phyloP scores from a whole-genome alignment of 139 green algal genomes.

The Chlorella sp. region DNA sequence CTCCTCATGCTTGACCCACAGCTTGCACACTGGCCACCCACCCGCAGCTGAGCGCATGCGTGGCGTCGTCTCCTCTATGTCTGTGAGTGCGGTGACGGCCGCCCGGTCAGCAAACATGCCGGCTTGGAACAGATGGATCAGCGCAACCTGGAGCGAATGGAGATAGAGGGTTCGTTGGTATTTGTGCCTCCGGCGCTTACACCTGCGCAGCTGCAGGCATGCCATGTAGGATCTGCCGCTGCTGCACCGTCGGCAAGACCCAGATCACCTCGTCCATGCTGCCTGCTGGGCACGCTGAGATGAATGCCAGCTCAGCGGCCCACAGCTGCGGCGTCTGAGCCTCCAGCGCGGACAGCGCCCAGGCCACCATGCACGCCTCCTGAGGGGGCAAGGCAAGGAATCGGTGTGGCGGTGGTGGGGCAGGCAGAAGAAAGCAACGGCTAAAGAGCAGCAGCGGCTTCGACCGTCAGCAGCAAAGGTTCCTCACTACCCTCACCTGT shows the following conservation, averaged over 20 bases:
- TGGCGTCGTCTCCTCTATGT: neutral
- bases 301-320: conserved; percentile 17
- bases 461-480: neutral
- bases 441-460: neutral
- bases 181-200: too few species aligned
- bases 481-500: neutral
- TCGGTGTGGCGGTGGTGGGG: too few species aligned
- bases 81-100: neutral
- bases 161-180: too few species aligned
- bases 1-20: too few species aligned
- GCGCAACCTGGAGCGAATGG: conserved; percentile 27
- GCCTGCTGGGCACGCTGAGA: neutral
- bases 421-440: neutral
- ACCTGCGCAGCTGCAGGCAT: too few species aligned
- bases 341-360: conserved; percentile 41
- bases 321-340: conserved; percentile 41
- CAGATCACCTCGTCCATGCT: conserved; percentile 40
- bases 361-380: conserved; percentile 43
- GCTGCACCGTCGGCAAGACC: too few species aligned
- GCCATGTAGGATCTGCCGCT: too few species aligned
- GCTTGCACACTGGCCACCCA: neutral
- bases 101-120: conserved; percentile 43
- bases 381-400: neutral
- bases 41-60: conserved; percentile 16
- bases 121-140: conserved; percentile 48